Base-by-base conservation (phyloP, 768 basidiomycete genomes). In the Cystobasidium tubakii region DNA sequence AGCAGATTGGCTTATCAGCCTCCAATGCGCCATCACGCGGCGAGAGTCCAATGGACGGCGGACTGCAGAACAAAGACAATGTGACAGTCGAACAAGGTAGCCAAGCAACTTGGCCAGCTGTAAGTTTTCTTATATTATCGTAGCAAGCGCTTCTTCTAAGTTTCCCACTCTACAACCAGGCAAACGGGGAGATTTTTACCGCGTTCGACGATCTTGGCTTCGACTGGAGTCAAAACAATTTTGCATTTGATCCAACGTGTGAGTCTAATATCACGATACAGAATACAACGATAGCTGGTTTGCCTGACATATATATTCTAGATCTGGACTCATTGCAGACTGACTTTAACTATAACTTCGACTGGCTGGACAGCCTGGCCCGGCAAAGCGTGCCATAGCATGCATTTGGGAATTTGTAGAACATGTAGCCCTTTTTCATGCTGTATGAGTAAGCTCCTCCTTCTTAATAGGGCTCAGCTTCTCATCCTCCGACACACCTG, bases 301-400 rank as follows among this genome's bases (percentile, higher is more conserved):
- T 55, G 7, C n/a, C 21, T n/a, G 27, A n/a, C 21, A 55, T 42
- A 17, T 42, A 17, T 17, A 17, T 42, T 17, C 9, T 17, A 55
- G 53, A 55, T n/a, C 53, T 55, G n/a, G 53, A 55, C 53, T 55
- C 53, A 7, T 55, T 55, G 27, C 53, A 55, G 53, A 55, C 53
- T 29, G 53, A 55, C 53, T 55, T 55, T n/a, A 55, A 55, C 53
- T 55, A 55, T n/a, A 55, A 55, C 27, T 55, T 55, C 53, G 53
- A 55, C n/a, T 55, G 53, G 53, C 21, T 55, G 6, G 53, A 55
- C n/a, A 55, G 53, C n/a, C n/a, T 55, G 21, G 27, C 10, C 6
- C 53, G 53, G 7, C 53, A 55, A 55, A n/a, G 27, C n/a, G 53
- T n/a, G n/a, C 21, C 53, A 7, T 55, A n/a, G 42, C 42, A 42